Evolutionary conservation across 371 early-diverging fungal genomes (phyloP), one percentile per base, ranked within the genome.

Genomic region (Mucor circinelloides): DNA sequence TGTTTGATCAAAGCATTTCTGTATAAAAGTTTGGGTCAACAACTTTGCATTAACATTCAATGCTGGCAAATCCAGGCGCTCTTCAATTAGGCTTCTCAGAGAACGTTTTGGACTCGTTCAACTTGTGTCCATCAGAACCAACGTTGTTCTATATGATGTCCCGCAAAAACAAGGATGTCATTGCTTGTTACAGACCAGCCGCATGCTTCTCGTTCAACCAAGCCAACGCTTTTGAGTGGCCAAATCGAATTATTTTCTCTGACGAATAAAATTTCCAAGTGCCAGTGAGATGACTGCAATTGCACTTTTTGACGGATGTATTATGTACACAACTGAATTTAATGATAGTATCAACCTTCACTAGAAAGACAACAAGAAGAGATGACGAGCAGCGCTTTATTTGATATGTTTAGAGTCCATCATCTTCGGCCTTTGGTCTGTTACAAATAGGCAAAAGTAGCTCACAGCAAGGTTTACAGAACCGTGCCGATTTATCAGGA

Each of bases 161-260:
- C 28, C 83, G 93, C 64, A 77, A 86, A 68, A 84, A 85, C 64
- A 82, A 85, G n/a, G 84, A 85, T 50, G 87, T 86, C 46, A 79
- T 90, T 68, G 88, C 86, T 30, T 86, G 87, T 13, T 92, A 91
- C 70, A 82, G 83, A 36, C 73, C 91, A 0, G 85, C 85, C 5
- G 70, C 88, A 21, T 85, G 84, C 66, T 87, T 89, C 71, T 84
- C 85, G 77, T 81, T 93, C 73, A 90, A 91, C 66, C 90, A 90
- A 63, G 82, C 90, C 59, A 92, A 92, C 64, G 93, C 93, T 0
- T 89, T 83, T 68, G 92, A 93, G n/a, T n/a, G n/a, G n/a, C n/a
- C n/a, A n/a, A n/a, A n/a, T n/a, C n/a, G n/a, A n/a, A n/a, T n/a
- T n/a, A n/a, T n/a, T n/a, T n/a, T n/a, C n/a, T n/a, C n/a, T n/a